Conservation (phyloP, 169 alveolate genomes). For the Babesia divergens region DNA sequence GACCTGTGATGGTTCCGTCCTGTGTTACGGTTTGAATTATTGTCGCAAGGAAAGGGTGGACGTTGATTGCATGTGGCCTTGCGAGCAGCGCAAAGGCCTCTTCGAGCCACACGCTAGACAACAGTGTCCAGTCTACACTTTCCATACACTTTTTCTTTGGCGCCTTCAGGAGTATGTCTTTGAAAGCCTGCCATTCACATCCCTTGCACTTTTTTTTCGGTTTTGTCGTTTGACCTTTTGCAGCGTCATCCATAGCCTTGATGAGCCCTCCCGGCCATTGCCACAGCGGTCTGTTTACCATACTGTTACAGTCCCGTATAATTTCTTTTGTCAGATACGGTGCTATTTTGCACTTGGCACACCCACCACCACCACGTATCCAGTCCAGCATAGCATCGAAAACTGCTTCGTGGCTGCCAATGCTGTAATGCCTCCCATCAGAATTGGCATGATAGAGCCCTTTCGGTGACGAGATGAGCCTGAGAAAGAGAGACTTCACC, state of each 20-base stretch:
- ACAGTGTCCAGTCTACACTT: conserved; percentile 20
- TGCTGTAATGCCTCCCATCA: conserved; percentile 34
- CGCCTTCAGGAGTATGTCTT: background rate
- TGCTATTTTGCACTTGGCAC: background rate
- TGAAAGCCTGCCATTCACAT: conserved; percentile 7
- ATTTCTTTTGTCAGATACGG: background rate
- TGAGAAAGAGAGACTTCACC: conserved; percentile 25
- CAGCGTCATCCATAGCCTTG: background rate
- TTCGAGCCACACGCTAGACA: conserved; percentile 31
- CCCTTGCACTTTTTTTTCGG: background rate
- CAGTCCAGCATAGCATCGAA: conserved; percentile 22
- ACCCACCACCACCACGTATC: conserved; percentile 18
- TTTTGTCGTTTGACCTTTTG: background rate
- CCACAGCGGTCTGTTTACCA: conserved; percentile 55
- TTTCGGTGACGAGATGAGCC: conserved; percentile 54
- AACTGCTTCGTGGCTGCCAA: background rate
- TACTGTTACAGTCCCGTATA: background rate
- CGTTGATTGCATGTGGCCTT: background rate
- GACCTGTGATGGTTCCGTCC: background rate
- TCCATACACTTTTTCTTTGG: background rate
- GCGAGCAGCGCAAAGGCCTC: conserved; percentile 32
- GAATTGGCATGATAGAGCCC: conserved; percentile 36
- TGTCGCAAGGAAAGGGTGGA: conserved; percentile 13
- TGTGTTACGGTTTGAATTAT: background rate
- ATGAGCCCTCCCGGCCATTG: conserved; percentile 56